Percentiles rank a stretch among this genome's conserved stretches.
These are phyloP conservation scores for Fistulifera pelliculosa DNA, from an alignment of 108 stramenopile species.

Conservation along the genomic window DNA sequence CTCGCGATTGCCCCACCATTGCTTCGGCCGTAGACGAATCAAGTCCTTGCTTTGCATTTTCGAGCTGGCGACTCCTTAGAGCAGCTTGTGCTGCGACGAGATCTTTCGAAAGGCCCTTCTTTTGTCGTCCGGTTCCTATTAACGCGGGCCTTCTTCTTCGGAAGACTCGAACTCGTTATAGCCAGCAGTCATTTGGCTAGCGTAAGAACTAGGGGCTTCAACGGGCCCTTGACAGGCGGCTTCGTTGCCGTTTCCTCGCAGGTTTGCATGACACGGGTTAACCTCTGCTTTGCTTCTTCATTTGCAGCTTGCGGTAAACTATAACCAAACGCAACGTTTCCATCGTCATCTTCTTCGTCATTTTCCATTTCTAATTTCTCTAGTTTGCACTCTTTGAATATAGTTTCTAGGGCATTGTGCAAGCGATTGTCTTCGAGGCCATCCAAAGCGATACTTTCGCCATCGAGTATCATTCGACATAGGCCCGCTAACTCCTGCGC, in stretches of 20 bases:
- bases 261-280: constrained; percentile 10
- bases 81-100: constrained; percentile 22
- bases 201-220: constrained; percentile 13
- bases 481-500: constrained; percentile 46
- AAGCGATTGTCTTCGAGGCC: constrained; percentile 58
- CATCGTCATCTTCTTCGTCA: constrained; percentile 25
- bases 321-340: constrained; percentile 39
- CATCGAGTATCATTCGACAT: constrained; percentile 44
- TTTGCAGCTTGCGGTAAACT: constrained; percentile 42
- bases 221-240: constrained; percentile 1
- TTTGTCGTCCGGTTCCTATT: constrained; percentile 31
- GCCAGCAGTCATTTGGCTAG: neutral
- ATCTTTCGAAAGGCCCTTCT: constrained; percentile 16
- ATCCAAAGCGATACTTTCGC: constrained; percentile 66
- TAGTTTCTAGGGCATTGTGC: constrained; percentile 32
- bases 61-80: constrained; percentile 21
- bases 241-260: constrained; percentile 4
- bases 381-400: constrained; percentile 59
- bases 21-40: constrained; percentile 4
- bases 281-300: constrained; percentile 16
- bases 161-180: constrained; percentile 26
- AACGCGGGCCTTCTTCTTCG: constrained; percentile 61
- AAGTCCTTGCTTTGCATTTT: constrained; percentile 15
- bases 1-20: constrained; percentile 28
- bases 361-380: constrained; percentile 60